phyloP scores from a whole-genome alignment of 2,329 filamentous ascomycete species.

The Drechslera avenae region DNA sequence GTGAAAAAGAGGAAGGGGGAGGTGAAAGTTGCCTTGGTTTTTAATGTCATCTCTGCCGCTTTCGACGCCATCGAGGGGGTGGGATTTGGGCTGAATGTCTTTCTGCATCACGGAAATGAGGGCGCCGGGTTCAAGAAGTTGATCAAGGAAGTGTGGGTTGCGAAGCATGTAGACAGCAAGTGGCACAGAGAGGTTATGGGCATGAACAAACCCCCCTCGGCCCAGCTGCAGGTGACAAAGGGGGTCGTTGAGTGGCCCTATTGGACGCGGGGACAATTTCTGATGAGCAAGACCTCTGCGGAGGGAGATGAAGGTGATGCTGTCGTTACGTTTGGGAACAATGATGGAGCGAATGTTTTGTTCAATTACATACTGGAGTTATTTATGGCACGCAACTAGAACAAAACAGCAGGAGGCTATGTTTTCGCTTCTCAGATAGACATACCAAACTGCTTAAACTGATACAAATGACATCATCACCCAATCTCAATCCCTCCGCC shows the following conservation, averaged over 20 bases:
- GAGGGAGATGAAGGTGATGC: neutral
- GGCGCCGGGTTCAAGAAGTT: neutral
- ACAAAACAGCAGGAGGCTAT: too few relatives aligned
- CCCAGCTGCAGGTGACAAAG: too few relatives aligned
- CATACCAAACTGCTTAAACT: too few relatives aligned
- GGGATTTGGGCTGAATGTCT: constrained; percentile 26
- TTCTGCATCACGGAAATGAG: neutral
- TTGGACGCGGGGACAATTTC: neutral
- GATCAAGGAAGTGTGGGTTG: constrained; percentile 17
- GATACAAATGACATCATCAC: too few relatives aligned
- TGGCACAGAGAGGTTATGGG: too few relatives aligned
- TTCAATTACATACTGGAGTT: too few relatives aligned
- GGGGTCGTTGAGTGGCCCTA: constrained; percentile 7
- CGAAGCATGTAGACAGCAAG: too few relatives aligned
- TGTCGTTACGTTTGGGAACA: neutral
- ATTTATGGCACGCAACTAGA: too few relatives aligned
- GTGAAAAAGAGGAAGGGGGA: constrained; percentile 19
- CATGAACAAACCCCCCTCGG: too few relatives aligned
- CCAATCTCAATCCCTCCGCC: too few relatives aligned
- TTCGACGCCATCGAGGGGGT: constrained; percentile 8
- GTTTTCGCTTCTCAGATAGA: too few relatives aligned
- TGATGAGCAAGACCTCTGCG: constrained; percentile 4
- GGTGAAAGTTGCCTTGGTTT: constrained; percentile 19
- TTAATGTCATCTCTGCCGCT: neutral
- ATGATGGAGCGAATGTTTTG: neutral